Conservation (phyloP, 2,329 filamentous ascomycete genomes). For the Fusarium sp. region DNA sequence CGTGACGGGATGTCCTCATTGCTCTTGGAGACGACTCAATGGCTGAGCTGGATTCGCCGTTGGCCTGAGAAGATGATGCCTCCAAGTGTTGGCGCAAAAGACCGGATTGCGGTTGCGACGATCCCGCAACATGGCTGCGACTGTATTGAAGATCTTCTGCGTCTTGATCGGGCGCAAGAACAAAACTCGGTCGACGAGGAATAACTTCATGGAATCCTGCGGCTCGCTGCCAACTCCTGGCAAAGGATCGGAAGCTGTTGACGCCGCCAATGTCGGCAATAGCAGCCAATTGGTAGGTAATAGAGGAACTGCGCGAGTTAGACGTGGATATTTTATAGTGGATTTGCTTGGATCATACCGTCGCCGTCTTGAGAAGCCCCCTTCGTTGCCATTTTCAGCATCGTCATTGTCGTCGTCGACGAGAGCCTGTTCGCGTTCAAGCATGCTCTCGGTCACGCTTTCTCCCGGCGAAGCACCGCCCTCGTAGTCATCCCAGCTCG, state of each 20-base stretch:
- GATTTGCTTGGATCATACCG: constrained; percentile 37
- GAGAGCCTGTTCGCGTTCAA: constrained; percentile 60
- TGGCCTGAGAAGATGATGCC: constrained; percentile 44
- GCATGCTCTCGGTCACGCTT: constrained; percentile 57
- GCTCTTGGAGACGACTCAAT: constrained; percentile 29
- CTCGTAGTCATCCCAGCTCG: constrained; percentile 61
- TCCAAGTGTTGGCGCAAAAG: constrained; percentile 66
- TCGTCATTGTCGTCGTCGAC: constrained; percentile 55
- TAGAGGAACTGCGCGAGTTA: constrained; percentile 63
- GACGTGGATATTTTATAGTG: background rate
- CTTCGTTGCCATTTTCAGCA: constrained; percentile 46
- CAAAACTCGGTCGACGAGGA: constrained; percentile 80
- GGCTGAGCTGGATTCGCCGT: constrained; percentile 43
- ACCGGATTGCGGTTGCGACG: constrained; percentile 52
- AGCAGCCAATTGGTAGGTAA: constrained; percentile 66
- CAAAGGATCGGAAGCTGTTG: constrained; percentile 95
- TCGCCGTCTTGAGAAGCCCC: constrained; percentile 47
- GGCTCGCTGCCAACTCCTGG: constrained; percentile 90
- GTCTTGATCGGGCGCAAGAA: constrained; percentile 67
- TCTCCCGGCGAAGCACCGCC: constrained; percentile 56
- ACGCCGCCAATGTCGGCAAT: constrained; percentile 83
- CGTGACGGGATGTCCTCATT: constrained; percentile 48
- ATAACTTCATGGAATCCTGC: constrained; percentile 90
- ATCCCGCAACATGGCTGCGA: constrained; percentile 55
- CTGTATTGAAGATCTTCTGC: constrained; percentile 55